These are phyloP conservation scores for Nicotiana tomentosiformis DNA, from an alignment of 257 asterid species.

Conservation along the genomic window DNA sequence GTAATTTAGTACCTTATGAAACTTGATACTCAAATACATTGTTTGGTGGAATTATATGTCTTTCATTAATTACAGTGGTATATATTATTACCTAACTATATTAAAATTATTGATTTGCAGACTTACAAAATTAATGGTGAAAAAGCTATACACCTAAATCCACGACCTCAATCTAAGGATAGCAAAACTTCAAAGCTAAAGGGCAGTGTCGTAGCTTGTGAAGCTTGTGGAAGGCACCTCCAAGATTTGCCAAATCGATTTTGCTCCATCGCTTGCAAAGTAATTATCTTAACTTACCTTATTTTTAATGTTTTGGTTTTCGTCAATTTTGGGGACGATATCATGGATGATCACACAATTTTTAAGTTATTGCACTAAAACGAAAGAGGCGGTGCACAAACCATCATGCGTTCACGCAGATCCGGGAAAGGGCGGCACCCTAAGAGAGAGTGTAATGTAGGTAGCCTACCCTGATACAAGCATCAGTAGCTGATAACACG, in stretches of 20 bases:
- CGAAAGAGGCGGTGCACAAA: accelerated
- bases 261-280: constrained; percentile 84
- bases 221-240: constrained; percentile 62
- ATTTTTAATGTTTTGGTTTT: not conserved
- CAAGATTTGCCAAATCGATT: constrained; percentile 65
- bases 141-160: constrained; percentile 73
- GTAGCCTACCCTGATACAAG: accelerated
- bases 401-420: too few species aligned
- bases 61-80: not conserved
- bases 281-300: not conserved
- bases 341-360: too few species aligned
- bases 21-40: not conserved
- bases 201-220: constrained; percentile 37
- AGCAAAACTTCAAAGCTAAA: constrained; percentile 41
- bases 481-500: accelerated
- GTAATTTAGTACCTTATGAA: not conserved
- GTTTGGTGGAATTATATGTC: not conserved
- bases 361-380: too few species aligned
- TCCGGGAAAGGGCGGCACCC: accelerated
- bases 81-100: not conserved
- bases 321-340: not conserved
- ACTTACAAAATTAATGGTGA: constrained; percentile 75
- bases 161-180: constrained; percentile 58
- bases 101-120: constrained; percentile 21
- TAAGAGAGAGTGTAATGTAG: too few species aligned